Percentiles rank a stretch among this genome's conserved stretches.
Evolutionary conservation across 2,329 filamentous ascomycete species (phyloP).

Genomic region (Talaromyces islandicus): DNA sequence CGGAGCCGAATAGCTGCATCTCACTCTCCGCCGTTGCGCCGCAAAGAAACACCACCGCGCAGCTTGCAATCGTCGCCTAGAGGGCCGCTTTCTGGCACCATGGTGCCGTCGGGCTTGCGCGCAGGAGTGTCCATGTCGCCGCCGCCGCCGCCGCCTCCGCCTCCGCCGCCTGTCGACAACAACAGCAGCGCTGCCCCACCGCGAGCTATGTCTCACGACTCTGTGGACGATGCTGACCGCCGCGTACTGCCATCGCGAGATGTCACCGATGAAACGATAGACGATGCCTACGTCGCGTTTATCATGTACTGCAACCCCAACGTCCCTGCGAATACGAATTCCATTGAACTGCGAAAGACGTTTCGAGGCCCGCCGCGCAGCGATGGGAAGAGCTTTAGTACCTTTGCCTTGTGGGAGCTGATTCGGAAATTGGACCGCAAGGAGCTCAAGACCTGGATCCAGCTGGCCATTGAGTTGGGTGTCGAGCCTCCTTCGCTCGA

Average conservation of each 20-base stretch:
- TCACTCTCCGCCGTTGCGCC: constrained; percentile 31
- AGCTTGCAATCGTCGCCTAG: constrained; percentile 34
- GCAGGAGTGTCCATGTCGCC: constrained; percentile 37
- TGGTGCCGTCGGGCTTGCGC: constrained; percentile 21
- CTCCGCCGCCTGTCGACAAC: constrained; percentile 22
- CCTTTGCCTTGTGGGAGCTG: constrained; percentile 69
- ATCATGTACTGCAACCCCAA: constrained; percentile 88
- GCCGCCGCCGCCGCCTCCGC: constrained; percentile 33
- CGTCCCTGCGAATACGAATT: constrained; percentile 64
- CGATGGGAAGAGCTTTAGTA: constrained; percentile 79
- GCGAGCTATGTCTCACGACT: constrained; percentile 23
- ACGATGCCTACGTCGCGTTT: constrained; percentile 77
- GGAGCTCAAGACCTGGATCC: constrained; percentile 89
- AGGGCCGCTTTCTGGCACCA: constrained; percentile 22
- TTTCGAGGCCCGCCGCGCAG: constrained; percentile 79
- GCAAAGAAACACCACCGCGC: constrained; percentile 30
- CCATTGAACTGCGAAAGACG: constrained; percentile 62
- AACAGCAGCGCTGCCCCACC: constrained; percentile 16
- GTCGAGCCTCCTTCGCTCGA: constrained; percentile 76
- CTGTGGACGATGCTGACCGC: constrained; percentile 34
- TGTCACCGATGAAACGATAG: constrained; percentile 65
- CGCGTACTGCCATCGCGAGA: constrained; percentile 59
- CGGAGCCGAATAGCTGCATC: constrained; percentile 25
- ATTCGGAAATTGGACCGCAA: constrained; percentile 72
- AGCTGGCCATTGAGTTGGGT: constrained; percentile 78